Base-by-base conservation (phyloP, 768 basidiomycete genomes). In the Trametes maxima region DNA sequence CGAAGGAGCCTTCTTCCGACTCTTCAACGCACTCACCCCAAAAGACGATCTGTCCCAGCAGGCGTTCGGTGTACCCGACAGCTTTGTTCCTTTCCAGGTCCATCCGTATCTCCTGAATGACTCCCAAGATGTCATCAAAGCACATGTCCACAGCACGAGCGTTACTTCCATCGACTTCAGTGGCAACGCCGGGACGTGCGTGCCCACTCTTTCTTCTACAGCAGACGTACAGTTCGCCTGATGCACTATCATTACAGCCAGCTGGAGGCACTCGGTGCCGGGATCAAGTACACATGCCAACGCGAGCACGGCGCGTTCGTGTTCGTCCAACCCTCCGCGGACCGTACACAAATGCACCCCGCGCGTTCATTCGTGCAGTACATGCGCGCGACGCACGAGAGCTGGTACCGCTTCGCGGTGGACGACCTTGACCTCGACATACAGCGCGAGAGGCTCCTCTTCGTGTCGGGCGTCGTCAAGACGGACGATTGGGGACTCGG, bases 1-100 rank as follows among this genome's bases (percentile, higher is more conserved):
- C 24, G 50, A 64, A 12, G 70, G 70, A 6, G 59, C n/a, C 2
- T 71, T 71, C 58, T 58, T 53, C n/a, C 67, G 65, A 0, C 45
- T 71, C 17, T 71, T 71, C 52, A 69, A 69, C 33, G 61, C 63
- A 0, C 68, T 50, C 5, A 22, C 39, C 11, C 54, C 46, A 2
- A 48, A n/a, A 25, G 62, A 59, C 28, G 48, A 65, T 21, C 49
- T 28, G 2, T 33, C 57, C 2, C 28, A 62, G 10, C 36, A 42
- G 5, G 6, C 28, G 4, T 49, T 24, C n/a, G 62, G 60, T 3
- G 46, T 61, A 5, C 65, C 63, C 2, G 42, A 58, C 2, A 40
- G 55, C 13, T 59, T 47, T 39, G 16, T 7, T 0, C 56, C 56
- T 5, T 64, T 60, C 44, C 12, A 6, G 1, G 22, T 58, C 24